These are phyloP conservation scores for Anacardium occidentale DNA, from an alignment of 345 rosid genomes.

Conservation along the genomic window DNA sequence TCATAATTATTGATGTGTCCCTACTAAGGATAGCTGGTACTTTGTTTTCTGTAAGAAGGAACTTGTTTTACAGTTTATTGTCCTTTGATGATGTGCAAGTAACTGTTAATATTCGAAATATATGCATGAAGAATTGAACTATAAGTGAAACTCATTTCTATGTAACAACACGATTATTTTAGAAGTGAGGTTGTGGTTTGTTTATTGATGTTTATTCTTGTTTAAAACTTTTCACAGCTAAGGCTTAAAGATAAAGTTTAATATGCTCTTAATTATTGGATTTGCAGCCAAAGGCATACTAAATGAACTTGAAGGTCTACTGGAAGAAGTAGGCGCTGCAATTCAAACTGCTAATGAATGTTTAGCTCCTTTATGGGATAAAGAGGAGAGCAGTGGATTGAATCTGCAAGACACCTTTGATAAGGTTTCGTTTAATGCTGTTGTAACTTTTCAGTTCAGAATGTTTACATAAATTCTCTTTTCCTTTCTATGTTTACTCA, in stretches of 20 bases:
- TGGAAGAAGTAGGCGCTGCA: slow-evolving; percentile 42
- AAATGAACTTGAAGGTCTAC: slow-evolving; percentile 48
- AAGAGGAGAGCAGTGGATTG: slow-evolving; percentile 25
- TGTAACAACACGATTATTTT: neutral
- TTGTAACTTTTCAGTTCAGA: neutral
- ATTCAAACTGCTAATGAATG: slow-evolving; percentile 38
- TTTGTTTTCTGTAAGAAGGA: neutral
- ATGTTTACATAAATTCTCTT: neutral
- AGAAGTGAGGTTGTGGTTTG: neutral
- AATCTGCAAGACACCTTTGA: slow-evolving; percentile 28
- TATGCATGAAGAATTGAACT: neutral
- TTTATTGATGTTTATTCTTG: neutral
- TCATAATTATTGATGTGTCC: neutral
- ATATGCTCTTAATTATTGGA: neutral
- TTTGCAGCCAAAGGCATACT: slow-evolving; percentile 55
- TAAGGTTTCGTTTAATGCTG: slow-evolving; percentile 39
- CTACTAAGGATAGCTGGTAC: neutral
- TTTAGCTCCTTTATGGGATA: slow-evolving; percentile 26
- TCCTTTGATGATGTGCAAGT: neutral
- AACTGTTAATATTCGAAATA: neutral
- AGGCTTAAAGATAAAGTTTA: neutral
- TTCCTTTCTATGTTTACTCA: neutral
- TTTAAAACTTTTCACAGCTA: neutral
- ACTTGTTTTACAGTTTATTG: neutral
- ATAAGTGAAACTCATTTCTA: neutral